Base-by-base conservation (phyloP, 306 rosid species). In the Trifolium repens region DNA sequence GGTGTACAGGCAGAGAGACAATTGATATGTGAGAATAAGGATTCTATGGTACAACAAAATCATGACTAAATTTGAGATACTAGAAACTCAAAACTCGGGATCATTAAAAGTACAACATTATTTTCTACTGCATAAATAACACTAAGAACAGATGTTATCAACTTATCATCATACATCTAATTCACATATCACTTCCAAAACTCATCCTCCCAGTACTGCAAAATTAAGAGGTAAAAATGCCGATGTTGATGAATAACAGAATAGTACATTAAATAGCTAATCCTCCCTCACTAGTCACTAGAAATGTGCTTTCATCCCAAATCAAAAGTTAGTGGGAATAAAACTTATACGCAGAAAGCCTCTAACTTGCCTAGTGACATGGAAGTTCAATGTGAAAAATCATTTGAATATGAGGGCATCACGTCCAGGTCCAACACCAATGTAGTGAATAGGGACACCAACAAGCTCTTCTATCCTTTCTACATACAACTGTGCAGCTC, bases 341-440 rank as follows among this genome's bases (percentile, higher is more conserved):
- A 50, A 64, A 79, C 60, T 71, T 60, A 82, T 64, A 16, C 49
- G 43, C 57, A 40, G 73, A 74, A 71, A 63, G 60, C 79, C 74
- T 73, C 75, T 71, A 67, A 72, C 76, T 82, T 68, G 67, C 76
- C 67, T 72, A 69, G 82, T 49, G 68, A 55, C 78, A 44, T 19
- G 80, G 76, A 49, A 71, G 58, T 75, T 49, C 63, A 39, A 59
- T 13, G 22, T 55, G 52, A 49, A 19, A 57, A 57, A 63, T 83
- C 83, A 94, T 76, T 94, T 94, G 83, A 61, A 85, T 35, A 94
- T 87, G 74, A 94, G 93, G 6, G 99, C 98, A 80, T 94, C 99
- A 2, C 99, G 97, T 62, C 99, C 96, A 26, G 98, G 96, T 8
- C 99, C 93, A 47, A 94, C 92, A 77, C 99, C 99, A 55, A 92